These are phyloP conservation scores for Cornus kousa DNA, from an alignment of 148 eudicot species.

Conservation along the genomic window DNA sequence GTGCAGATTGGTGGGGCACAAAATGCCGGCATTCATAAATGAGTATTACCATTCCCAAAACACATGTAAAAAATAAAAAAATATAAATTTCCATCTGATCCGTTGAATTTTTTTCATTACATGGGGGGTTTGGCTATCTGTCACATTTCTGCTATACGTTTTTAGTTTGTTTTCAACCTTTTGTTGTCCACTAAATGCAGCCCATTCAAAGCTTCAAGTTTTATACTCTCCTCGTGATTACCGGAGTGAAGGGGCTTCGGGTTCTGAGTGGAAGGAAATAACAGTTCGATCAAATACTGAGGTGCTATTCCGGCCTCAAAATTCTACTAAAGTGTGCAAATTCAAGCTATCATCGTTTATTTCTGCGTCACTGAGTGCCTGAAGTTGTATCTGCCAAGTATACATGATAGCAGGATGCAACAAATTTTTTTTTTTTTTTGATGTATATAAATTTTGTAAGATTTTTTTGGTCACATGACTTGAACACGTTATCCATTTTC, in stretches of 20 bases:
- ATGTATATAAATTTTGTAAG: too few species aligned
- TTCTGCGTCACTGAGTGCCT: slow-evolving; percentile 77
- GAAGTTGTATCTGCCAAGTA: slow-evolving; percentile 18
- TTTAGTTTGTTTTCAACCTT: neutral
- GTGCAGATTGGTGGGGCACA: too few species aligned
- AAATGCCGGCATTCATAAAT: too few species aligned
- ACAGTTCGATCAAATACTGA: slow-evolving; percentile 83
- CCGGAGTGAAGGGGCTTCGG: slow-evolving; percentile 67
- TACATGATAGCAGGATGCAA: neutral
- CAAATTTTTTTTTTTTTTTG: too few species aligned
- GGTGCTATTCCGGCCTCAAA: slow-evolving; percentile 62
- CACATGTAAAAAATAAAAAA: too few species aligned
- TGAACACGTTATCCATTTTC: too few species aligned
- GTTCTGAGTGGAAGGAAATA: slow-evolving; percentile 72
- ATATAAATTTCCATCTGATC: too few species aligned
- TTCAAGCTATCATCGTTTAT: slow-evolving; percentile 71
- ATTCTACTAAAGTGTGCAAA: slow-evolving; percentile 58
- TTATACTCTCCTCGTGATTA: slow-evolving; percentile 79
- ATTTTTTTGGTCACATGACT: too few species aligned
- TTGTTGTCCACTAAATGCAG: slow-evolving; percentile 36
- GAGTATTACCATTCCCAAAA: too few species aligned
- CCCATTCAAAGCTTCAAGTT: slow-evolving; percentile 76
- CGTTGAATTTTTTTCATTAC: neutral
- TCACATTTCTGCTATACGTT: neutral
- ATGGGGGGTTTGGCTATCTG: neutral